phyloP scores from a whole-genome alignment of 306 rosid genomes.

The Leucaena leucocephala region DNA sequence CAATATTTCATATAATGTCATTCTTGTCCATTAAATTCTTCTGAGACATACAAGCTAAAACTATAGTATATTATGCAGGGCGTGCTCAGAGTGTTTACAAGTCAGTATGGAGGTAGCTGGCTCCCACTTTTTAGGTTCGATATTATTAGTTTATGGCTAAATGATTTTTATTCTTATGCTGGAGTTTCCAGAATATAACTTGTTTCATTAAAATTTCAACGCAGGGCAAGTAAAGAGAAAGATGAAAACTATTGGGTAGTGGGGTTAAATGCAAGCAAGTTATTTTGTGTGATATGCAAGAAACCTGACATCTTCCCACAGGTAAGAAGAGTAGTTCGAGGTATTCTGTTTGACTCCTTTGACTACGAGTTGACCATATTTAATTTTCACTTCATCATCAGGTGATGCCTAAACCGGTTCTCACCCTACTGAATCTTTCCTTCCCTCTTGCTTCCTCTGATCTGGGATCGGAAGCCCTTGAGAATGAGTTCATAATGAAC shows the following conservation, averaged over 20 bases:
- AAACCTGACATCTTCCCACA: conserved; percentile 75
- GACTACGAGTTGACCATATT: conserved; percentile 22
- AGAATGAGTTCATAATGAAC: conserved; percentile 83
- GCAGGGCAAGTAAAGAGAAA: conserved; percentile 79
- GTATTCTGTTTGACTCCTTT: conserved; percentile 19
- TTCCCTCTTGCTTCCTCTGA: conserved; percentile 94
- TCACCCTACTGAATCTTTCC: conserved; percentile 71
- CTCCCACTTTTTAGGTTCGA: conserved; percentile 89
- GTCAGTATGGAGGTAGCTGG: conserved; percentile 94
- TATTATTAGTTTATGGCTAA: conserved; percentile 35
- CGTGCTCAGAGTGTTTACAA: conserved; percentile 74
- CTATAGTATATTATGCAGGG: conserved; percentile 55
- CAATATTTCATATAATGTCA: conserved; percentile 21
- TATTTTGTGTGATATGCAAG: conserved; percentile 80
- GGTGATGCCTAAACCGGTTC: conserved; percentile 90
- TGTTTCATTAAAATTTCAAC: conserved; percentile 35
- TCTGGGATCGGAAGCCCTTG: conserved; percentile 84
- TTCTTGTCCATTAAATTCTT: conserved; percentile 22
- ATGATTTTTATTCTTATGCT: conserved; percentile 1
- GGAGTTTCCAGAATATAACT: background rate
- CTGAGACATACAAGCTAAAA: conserved; percentile 30
- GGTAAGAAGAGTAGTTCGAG: conserved; percentile 48
- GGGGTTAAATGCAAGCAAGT: conserved; percentile 80
- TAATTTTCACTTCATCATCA: conserved; percentile 45
- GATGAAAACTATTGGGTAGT: conserved; percentile 88